Evolutionary conservation across 176 grass and related monocot species (phyloP).

Genomic region (Phyllostachys edulis): DNA sequence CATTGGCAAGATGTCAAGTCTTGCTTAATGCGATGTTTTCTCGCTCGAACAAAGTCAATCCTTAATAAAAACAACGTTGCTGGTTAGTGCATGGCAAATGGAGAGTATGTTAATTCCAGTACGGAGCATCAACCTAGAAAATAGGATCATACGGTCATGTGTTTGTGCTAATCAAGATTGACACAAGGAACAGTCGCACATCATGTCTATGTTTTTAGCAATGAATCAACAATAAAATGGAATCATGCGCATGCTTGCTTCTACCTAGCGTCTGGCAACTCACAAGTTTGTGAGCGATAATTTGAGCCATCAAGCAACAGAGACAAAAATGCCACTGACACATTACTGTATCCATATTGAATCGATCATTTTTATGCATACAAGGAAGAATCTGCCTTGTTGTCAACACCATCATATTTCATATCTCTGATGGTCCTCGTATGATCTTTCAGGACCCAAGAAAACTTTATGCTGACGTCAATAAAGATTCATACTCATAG

Average conservation of each 20-base stretch:
- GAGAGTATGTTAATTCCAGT: not conserved
- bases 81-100: not conserved
- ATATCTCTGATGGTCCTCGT: slow-evolving; percentile 5
- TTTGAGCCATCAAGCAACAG: not conserved
- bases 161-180: not conserved
- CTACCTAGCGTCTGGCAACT: not conserved
- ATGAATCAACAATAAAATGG: not conserved
- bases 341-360: too few relatives aligned
- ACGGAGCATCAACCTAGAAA: not conserved
- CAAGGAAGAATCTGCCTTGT: not conserved
- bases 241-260: not conserved
- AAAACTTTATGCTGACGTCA: slow-evolving; percentile 14
- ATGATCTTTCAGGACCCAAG: slow-evolving; percentile 13
- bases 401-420: slow-evolving; percentile 13
- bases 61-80: not conserved
- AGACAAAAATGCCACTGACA: too few relatives aligned
- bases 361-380: not conserved
- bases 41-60: slow-evolving; percentile 19
- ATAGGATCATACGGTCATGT: not conserved
- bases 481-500: slow-evolving; percentile 14
- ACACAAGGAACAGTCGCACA: not conserved
- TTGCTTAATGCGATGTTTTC: not conserved
- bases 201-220: not conserved
- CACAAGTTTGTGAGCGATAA: not conserved
- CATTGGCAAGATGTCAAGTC: slow-evolving; percentile 5